Evolutionary conservation across 108 stramenopile genomes (phyloP).

Genomic region (Skeletonema potamos): DNA sequence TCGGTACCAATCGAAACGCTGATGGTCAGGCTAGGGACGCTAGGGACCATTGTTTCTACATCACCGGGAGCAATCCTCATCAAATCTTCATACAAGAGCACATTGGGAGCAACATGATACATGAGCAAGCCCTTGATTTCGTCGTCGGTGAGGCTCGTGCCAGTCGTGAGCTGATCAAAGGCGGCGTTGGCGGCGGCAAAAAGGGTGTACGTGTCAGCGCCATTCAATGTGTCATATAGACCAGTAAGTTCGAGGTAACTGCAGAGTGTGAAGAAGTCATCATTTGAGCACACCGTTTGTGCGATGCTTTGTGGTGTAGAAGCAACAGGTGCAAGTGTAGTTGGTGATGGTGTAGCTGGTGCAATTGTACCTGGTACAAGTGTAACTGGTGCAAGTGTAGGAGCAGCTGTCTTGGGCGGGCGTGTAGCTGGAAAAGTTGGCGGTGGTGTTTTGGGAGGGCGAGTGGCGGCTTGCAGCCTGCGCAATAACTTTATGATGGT

Average conservation of each 20-base stretch:
- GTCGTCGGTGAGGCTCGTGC: not conserved
- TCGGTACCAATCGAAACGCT: not conserved
- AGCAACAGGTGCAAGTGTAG: too few relatives aligned
- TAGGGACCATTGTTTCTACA: not conserved
- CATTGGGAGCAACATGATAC: not conserved
- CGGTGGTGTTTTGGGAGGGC: not conserved
- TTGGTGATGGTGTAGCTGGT: too few relatives aligned
- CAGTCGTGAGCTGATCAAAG: not conserved
- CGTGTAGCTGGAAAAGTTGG: not conserved
- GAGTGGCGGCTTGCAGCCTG: not conserved
- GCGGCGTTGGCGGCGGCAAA: not conserved
- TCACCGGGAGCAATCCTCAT: not conserved
- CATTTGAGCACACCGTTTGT: not conserved
- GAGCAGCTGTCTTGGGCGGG: not conserved
- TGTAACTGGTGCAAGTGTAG: too few relatives aligned
- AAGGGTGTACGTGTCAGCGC: not conserved
- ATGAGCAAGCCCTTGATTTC: not conserved
- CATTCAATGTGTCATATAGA: not conserved
- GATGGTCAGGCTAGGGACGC: not conserved
- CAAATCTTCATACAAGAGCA: not conserved
- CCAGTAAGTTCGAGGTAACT: not conserved
- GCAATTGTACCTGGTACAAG: too few relatives aligned
- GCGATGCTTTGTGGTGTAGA: not conserved
- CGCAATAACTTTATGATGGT: not conserved
- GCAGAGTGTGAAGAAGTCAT: not conserved